Base-by-base conservation (phyloP, 2,329 filamentous ascomycete genomes). In the Sphaerulina vaccinii region DNA sequence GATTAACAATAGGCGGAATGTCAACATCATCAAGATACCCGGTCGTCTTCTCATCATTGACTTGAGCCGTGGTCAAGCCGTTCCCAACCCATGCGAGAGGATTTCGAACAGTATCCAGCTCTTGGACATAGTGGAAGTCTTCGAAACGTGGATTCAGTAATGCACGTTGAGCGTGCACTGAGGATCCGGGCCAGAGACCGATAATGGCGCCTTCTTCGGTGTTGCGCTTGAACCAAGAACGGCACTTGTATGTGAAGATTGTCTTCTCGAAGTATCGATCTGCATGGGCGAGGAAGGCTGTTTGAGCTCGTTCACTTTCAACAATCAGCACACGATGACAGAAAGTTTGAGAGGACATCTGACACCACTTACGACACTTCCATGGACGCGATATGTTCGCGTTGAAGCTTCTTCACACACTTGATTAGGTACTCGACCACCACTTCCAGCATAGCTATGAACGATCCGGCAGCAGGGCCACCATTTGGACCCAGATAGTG, bases 341-440 rank as follows among this genome's bases (percentile, higher is more conserved):
- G 13, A 29, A 29, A 7, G 7, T 29, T 7, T 13, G 13, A 29
- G 27, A 29, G 27, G 27, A 7, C 7, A 13, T 13, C 7, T 29
- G 27, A 29, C 7, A 29, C 7, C 7, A 29, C 27, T 29, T 13
- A 29, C 27, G 27, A 29, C 7, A 29, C 27, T 29, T 29, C 27
- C 40, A 64, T 59, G 13, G 10, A 43, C 37, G 55, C 56, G 49
- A 65, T 63, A 22, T 60, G 55, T 33, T 65, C 59, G 22, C 52
- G 49, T 18, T 62, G 55, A 27, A 65, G 60, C 46, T 64, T 65
- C 15, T 38, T 32, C 8, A 51, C 51, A 51, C 59, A 64, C 35
- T 62, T 50, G 6, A 62, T 19, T 10, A 60, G 52, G 15, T 59
- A 59, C 16, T 57, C 51, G 27, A n/a, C 27, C 27, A 29, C 27